Evolutionary conservation across 2,329 filamentous ascomycete genomes (phyloP).

Genomic region (Gaeumannomyces tritici): DNA sequence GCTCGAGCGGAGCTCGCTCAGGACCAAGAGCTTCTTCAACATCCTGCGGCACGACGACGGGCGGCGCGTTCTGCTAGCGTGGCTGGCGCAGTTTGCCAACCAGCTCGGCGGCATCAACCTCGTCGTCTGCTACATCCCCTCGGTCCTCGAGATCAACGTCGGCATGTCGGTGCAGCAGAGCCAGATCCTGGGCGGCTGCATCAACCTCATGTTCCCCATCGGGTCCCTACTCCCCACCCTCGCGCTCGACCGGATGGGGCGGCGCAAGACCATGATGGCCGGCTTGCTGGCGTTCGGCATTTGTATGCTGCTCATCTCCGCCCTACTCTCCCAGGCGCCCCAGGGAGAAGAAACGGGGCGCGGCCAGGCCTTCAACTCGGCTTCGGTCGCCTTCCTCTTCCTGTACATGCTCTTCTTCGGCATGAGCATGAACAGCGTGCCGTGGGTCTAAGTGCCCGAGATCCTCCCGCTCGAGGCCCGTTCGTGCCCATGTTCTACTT

Average conservation of each 20-base stretch:
- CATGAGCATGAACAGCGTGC: constrained; percentile 21
- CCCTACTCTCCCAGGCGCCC: constrained; percentile 15
- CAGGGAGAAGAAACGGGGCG: constrained; percentile 4
- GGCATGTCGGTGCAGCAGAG: constrained; percentile 38
- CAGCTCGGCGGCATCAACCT: constrained; percentile 6
- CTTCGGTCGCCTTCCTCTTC: constrained; percentile 25
- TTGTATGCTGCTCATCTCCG: constrained; percentile 27
- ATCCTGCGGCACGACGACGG: constrained; percentile 37
- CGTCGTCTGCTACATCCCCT: constrained; percentile 46
- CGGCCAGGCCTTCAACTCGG: constrained; percentile 10
- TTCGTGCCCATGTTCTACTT: constrained; percentile 33
- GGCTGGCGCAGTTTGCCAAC: constrained; percentile 2
- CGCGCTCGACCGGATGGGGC: constrained; percentile 14
- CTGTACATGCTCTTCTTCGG: constrained; percentile 22
- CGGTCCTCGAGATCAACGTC: constrained; percentile 42
- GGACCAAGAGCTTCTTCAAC: constrained; percentile 46
- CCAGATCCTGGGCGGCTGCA: constrained; percentile 26
- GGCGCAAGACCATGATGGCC: constrained; percentile 33
- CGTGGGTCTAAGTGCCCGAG: constrained; percentile 27
- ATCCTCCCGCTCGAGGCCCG: constrained; percentile 21
- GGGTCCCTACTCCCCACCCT: not conserved
- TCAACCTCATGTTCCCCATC: not conserved
- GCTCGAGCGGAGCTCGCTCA: not conserved
- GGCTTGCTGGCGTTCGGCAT: constrained; percentile 22
- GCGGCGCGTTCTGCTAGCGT: not conserved